A percentile compares a stretch with the other conserved stretches of the same genome.
Evolutionary conservation across 768 basidiomycete genomes (phyloP).

Genomic region (Dacryopinax spathularia): DNA sequence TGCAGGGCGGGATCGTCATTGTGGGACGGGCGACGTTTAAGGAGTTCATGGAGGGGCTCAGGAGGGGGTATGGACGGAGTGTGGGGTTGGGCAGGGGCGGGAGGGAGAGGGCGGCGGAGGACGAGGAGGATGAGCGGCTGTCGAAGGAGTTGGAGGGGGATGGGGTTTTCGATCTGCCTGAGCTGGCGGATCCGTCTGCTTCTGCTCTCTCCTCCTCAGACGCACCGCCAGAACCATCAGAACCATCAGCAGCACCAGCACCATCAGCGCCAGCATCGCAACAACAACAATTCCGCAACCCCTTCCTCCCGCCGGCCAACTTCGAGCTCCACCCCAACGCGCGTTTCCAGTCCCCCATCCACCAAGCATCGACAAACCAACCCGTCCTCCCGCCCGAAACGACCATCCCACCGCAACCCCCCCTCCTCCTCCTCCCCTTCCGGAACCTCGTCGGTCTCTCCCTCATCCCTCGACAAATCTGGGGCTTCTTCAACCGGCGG

Average conservation of each 20-base stretch:
- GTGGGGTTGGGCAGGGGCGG: constrained; percentile 28
- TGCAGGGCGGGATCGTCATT: constrained; percentile 74
- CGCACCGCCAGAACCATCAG: constrained; percentile 17
- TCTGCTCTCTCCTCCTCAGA: constrained; percentile 20
- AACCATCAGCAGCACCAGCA: background rate
- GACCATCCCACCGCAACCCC: constrained; percentile 56
- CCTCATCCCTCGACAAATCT: constrained; percentile 78
- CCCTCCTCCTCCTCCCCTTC: constrained; percentile 63
- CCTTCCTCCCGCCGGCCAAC: constrained; percentile 20
- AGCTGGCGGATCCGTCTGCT: constrained; percentile 21
- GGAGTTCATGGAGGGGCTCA: constrained; percentile 83
- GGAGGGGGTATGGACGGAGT: constrained; percentile 67
- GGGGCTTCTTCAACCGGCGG: constrained; percentile 84
- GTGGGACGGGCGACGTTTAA: constrained; percentile 84
- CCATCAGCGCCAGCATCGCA: constrained; percentile 13
- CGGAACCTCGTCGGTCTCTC: constrained; percentile 64
- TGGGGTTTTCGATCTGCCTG: constrained; percentile 60
- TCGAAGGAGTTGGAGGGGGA: constrained; percentile 54
- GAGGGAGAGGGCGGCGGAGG: constrained; percentile 22
- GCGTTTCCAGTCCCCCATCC: constrained; percentile 14
- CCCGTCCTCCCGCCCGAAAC: constrained; percentile 37
- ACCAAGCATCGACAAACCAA: constrained; percentile 11
- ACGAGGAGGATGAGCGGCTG: constrained; percentile 52
- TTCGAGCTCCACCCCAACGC: constrained; percentile 23
- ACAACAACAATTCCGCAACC: constrained; percentile 17